Evolutionary conservation across 2,329 filamentous ascomycete genomes (phyloP).

Genomic region (Fusarium secorum): DNA sequence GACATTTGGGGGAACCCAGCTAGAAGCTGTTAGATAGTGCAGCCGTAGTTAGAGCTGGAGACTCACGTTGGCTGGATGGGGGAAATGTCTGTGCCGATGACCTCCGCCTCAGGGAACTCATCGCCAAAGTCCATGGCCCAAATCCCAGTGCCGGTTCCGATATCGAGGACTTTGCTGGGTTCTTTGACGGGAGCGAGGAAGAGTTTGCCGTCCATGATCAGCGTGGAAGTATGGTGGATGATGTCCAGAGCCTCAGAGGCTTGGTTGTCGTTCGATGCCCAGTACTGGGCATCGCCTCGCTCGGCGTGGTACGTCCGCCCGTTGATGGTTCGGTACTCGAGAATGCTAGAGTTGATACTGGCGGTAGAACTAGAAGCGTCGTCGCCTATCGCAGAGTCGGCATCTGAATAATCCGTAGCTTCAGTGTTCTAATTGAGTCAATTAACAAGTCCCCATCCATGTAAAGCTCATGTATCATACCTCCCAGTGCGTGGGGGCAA

Average conservation of each 20-base stretch:
- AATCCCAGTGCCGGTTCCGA: constrained; percentile 41
- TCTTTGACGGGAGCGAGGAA: constrained; percentile 11
- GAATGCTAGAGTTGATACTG: constrained; percentile 31
- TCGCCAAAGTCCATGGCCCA: constrained; percentile 60
- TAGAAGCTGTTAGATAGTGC: not conserved
- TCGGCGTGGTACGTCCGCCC: constrained; percentile 34
- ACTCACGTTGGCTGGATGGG: constrained; percentile 60
- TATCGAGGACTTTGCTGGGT: constrained; percentile 17
- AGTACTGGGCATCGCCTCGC: constrained; percentile 30
- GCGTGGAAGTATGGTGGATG: constrained; percentile 24
- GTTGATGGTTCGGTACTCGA: constrained; percentile 33
- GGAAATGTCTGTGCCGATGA: constrained; percentile 62
- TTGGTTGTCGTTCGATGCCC: constrained; percentile 31
- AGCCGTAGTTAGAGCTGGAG: fast-evolving
- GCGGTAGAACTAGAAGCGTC: constrained; percentile 21
- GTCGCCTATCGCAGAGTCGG: constrained; percentile 23
- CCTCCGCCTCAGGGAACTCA: constrained; percentile 55
- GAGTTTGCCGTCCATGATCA: constrained; percentile 26
- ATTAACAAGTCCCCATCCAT: not conserved
- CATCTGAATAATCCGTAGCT: not conserved
- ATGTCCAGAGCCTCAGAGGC: constrained; percentile 31
- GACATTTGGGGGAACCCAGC: constrained; percentile 55
- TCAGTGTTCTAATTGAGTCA: constrained; percentile 4
- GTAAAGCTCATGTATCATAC: not conserved
- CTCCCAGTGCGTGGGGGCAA: constrained; percentile 32